Conservation (phyloP, 495 filamentous ascomycete species). For the Bathelium albidoporum region DNA sequence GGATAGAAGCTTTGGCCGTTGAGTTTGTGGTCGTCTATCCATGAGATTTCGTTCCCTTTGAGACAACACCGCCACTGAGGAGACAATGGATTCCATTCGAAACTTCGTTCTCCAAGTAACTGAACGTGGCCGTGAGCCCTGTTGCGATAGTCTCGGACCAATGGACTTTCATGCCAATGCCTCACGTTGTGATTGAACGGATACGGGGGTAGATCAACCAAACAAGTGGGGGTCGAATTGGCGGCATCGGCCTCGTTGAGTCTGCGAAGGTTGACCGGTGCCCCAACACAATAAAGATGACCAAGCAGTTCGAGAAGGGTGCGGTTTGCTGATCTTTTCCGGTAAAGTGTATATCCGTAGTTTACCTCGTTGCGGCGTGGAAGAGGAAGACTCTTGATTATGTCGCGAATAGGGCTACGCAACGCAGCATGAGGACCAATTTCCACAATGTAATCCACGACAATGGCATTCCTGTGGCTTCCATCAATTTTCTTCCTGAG, state of each 20-base stretch:
- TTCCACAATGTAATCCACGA: constrained; percentile 2
- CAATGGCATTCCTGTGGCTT: neutral
- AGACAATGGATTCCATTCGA: constrained; percentile 40
- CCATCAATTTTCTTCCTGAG: neutral
- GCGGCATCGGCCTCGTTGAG: neutral
- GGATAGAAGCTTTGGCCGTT: constrained; percentile 33
- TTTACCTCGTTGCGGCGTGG: neutral
- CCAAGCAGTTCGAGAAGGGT: neutral
- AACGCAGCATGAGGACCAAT: constrained; percentile 14
- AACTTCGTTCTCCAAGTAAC: constrained; percentile 41
- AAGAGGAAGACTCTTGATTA: neutral
- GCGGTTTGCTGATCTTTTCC: neutral
- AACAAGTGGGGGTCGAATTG: too few species aligned
- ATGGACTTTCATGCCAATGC: constrained; percentile 18
- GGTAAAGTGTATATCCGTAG: neutral
- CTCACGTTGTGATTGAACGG: neutral
- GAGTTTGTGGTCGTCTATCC: constrained; percentile 35
- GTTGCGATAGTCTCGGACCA: constrained; percentile 40
- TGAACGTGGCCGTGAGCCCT: constrained; percentile 40
- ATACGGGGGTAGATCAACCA: neutral
- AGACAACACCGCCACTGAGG: constrained; percentile 27
- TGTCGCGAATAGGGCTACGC: neutral
- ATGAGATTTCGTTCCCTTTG: constrained; percentile 29
- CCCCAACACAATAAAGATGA: neutral
- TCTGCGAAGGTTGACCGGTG: neutral